These are phyloP conservation scores for Globisporangium nodosum DNA, from an alignment of 352 stramenopile genomes.

Conservation along the genomic window DNA sequence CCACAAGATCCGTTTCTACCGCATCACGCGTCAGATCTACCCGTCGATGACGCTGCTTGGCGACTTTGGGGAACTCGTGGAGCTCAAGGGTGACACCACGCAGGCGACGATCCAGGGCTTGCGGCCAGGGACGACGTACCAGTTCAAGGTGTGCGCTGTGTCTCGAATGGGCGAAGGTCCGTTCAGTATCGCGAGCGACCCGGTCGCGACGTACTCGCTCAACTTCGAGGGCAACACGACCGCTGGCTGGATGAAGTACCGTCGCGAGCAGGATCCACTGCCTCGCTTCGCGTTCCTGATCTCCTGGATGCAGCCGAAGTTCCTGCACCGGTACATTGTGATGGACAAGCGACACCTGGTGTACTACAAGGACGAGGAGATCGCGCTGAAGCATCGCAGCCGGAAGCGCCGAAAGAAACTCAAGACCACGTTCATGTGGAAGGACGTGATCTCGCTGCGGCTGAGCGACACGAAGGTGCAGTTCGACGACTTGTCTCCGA, in stretches of 20 bases:
- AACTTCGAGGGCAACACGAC: conserved; percentile 74
- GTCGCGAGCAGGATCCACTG: conserved; percentile 45
- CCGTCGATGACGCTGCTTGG: conserved; percentile 78
- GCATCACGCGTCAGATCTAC: conserved; percentile 74
- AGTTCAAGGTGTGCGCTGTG: conserved; percentile 84
- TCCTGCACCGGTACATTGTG: conserved; percentile 78
- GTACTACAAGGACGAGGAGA: conserved; percentile 81
- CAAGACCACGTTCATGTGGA: conserved; percentile 71
- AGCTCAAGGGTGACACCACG: conserved; percentile 52
- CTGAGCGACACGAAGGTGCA: conserved; percentile 73
- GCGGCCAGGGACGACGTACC: conserved; percentile 72
- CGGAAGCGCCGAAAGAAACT: conserved; percentile 69
- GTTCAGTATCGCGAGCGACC: conserved; percentile 68
- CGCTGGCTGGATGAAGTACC: conserved; percentile 85
- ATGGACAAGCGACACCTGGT: conserved; percentile 65
- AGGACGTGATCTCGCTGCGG: conserved; percentile 49
- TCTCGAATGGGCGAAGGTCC: conserved; percentile 84
- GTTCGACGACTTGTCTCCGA: conserved; percentile 78
- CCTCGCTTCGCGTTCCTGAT: conserved; percentile 46
- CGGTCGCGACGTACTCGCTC: conserved; percentile 59
- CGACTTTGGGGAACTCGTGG: conserved; percentile 76
- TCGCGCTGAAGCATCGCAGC: conserved; percentile 72
- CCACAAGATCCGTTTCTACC: conserved; percentile 81
- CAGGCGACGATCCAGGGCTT: conserved; percentile 68
- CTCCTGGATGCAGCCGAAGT: conserved; percentile 69